Conservation (phyloP, 1,139 yeast species). For the Yamadazyma sp. region DNA sequence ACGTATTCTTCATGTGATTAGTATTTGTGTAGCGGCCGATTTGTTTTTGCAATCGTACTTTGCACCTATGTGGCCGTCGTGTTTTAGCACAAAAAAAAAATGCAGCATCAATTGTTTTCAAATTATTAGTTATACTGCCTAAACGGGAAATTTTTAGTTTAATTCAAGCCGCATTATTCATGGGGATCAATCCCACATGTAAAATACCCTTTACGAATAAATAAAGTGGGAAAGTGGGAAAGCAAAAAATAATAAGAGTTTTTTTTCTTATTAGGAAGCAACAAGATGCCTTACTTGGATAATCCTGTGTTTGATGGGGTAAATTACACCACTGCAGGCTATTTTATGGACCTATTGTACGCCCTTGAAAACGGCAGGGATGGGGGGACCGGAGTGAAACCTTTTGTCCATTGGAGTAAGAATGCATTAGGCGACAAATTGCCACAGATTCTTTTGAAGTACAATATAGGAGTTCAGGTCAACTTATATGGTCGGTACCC, state of each 20-base stretch:
- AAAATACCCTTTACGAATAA: background rate
- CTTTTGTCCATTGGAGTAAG: conserved; percentile 10
- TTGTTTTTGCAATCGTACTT: too few species aligned
- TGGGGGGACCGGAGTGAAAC: conserved; percentile 14
- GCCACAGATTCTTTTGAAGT: conserved; percentile 10
- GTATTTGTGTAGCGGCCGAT: too few species aligned
- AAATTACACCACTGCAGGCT: conserved; percentile 10
- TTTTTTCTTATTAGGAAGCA: too few species aligned
- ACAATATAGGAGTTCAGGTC: conserved; percentile 11
- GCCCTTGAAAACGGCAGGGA: conserved; percentile 15
- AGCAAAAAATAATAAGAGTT: too few species aligned
- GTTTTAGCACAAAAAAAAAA: too few species aligned
- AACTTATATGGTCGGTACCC: conserved; percentile 42
- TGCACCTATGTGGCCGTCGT: too few species aligned
- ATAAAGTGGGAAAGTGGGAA: too few species aligned
- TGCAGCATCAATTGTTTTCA: too few species aligned
- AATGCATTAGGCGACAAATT: conserved; percentile 12
- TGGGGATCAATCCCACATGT: background rate
- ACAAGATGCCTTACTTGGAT: conserved; percentile 2
- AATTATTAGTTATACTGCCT: too few species aligned
- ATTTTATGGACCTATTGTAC: conserved; percentile 9
- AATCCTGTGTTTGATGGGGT: conserved; percentile 7
- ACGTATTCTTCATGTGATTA: too few species aligned
- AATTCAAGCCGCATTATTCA: background rate
- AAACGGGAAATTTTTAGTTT: background rate